Base-by-base conservation (phyloP, 140 eudicot genomes). In the Bidens hawaiensis region DNA sequence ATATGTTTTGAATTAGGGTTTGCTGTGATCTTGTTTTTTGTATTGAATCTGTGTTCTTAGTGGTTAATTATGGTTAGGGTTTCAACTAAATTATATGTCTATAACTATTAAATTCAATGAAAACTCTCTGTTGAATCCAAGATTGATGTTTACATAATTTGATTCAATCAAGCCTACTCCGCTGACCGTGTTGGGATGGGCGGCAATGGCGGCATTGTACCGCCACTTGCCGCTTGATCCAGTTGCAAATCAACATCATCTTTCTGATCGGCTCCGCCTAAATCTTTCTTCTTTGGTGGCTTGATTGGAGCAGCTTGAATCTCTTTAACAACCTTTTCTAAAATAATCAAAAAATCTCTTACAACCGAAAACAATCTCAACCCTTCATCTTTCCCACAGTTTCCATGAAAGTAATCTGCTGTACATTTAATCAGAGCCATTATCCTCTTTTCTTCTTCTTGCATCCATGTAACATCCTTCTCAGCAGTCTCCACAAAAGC, bases 351-450 rank as follows among this genome's bases (percentile, higher is more conserved):
- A 64, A 93, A 93, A 70, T 93, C 99, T 21, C 95, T 60, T 13
- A 93, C 99, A 25, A 93, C 76, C 0, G 80, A 66, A 48, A 93
- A 93, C 34, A 93, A 73, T 54, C 95, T 78, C 72, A 93, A 73
- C 30, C 99, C 99, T 79, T 93, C 99, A 26, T 93, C 99, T 62
- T 81, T 93, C 56, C 87, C 90, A 0, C 86, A 16, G 10, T 76
- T 85, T 3, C 99, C 99, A 28, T 93, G 99, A 54, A 87, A 93
- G 65, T 93, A 93, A 85, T 88, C 99, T 5, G 72, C 95, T 4
- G 99, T 83, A 61, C 82, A 79, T 72, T 81, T 85, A 70, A 93
- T 85, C 26, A 93, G 77, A 50, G 73, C 86, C 87, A 81, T 81
- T 40, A 85, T 82, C 60, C 78, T 78, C 78, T 85, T 93, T 75